These are phyloP conservation scores for Aspergillus intermedius DNA, from an alignment of 2,329 filamentous ascomycete genomes.

Conservation along the genomic window DNA sequence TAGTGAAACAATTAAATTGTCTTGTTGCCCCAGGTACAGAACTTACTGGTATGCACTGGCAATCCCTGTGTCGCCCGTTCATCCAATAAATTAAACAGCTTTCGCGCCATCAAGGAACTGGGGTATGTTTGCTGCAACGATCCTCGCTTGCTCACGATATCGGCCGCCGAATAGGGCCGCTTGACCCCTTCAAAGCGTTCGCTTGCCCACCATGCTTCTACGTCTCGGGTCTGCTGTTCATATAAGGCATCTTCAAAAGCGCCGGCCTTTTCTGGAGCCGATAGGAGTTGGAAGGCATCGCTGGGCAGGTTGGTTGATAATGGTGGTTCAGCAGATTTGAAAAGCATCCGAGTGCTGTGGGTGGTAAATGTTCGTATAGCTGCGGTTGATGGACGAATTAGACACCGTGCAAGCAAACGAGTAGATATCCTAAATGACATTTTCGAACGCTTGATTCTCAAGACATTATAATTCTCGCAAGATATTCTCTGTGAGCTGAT, in stretches of 20 bases:
- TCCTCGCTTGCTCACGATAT: conserved; percentile 89
- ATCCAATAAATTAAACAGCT: conserved; percentile 82
- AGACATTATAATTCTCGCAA: no score
- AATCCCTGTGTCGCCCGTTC: conserved; percentile 70
- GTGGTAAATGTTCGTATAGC: no score
- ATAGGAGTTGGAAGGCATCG: conserved; percentile 79
- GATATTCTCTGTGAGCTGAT: no score
- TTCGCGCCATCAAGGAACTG: conserved; percentile 89
- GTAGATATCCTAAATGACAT: no score
- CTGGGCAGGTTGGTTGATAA: conserved; percentile 58
- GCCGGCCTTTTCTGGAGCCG: conserved; percentile 69
- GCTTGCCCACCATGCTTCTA: conserved; percentile 84
- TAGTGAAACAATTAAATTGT: conserved; percentile 4
- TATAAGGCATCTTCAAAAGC: conserved; percentile 78
- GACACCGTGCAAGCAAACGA: no score
- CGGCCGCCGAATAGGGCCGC: conserved; percentile 80
- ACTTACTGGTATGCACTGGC: conserved; percentile 81
- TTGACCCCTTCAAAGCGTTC: conserved; percentile 83
- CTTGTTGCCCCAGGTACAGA: neutral
- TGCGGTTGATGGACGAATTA: no score
- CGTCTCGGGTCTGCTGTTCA: conserved; percentile 73
- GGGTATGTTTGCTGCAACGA: conserved; percentile 81
- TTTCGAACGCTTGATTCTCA: no score
- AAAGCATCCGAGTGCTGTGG: no score
- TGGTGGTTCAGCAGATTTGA: conserved; percentile 50